phyloP scores from a whole-genome alignment of 139 green algal species.

The Coelastrella sp. region DNA sequence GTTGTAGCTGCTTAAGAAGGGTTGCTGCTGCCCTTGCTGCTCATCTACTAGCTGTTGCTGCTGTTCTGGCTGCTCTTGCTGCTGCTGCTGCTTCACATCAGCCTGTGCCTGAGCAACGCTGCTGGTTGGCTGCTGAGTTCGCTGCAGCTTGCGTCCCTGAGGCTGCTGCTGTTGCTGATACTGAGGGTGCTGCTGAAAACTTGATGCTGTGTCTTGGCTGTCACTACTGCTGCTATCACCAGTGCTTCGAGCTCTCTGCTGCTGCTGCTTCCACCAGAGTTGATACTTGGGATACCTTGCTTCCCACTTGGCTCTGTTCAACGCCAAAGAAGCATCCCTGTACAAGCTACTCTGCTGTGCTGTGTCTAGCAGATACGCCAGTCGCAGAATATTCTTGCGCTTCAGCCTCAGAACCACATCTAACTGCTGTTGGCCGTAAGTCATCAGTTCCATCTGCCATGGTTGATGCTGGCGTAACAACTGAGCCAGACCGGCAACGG shows the following conservation, averaged over 20 bases:
- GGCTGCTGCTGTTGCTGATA: too few species aligned
- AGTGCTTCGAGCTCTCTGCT: neutral
- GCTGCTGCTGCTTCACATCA: neutral
- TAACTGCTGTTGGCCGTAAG: neutral
- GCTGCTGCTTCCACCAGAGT: neutral
- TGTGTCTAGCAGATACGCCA: conserved; percentile 21
- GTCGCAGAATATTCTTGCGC: neutral
- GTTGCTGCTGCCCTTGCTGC: conserved; percentile 6
- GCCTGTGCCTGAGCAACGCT: neutral
- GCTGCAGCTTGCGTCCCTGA: neutral
- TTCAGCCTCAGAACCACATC: conserved; percentile 8
- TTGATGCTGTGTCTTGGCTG: neutral
- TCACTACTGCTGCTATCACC: neutral
- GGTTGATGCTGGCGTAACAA: neutral
- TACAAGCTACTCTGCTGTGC: conserved; percentile 2
- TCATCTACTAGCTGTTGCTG: neutral
- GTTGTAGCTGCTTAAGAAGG: too few species aligned
- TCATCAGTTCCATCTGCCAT: conserved; percentile 14
- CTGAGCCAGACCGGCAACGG: neutral
- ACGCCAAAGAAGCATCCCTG: neutral
- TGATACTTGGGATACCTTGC: neutral
- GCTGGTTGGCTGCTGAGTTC: neutral
- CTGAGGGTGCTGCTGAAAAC: too few species aligned
- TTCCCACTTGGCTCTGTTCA: neutral
- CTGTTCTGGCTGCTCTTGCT: neutral